Base-by-base conservation (phyloP, 257 asterid genomes). In the Fraxinus anomala region DNA sequence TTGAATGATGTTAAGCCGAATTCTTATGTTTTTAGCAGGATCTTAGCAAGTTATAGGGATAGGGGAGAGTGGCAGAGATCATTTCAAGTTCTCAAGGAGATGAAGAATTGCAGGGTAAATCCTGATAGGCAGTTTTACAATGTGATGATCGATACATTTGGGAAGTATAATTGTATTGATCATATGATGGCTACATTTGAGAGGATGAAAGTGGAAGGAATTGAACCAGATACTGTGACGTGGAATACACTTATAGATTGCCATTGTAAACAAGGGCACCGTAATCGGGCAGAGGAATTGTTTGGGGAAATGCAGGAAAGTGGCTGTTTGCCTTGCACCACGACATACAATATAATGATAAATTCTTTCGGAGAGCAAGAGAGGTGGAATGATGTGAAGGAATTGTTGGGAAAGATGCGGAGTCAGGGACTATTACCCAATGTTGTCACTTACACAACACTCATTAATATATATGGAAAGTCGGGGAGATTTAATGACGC, bases 31-130 rank as follows among this genome's bases (percentile, higher is more conserved):
- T 95, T 95, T 78, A 83, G 90, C 80, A 83, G 98, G 83, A 92
- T 95, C 61, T 88, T 95, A 83, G 90, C 97, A 31, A 82, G 88
- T 81, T 95, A 88, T 79, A 88, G 99, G 78, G 97, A 95, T 78
- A 88, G 89, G 72, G 99, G 99, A 63, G 98, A 95, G 86, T 95
- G 99, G 99, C 98, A 92, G 82, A 92, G 88, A 75, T 89, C 98
- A 0, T 92, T 95, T 86, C 96, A 95, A 84, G 98, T 92, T 78
- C 93, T 95, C 56, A 93, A 89, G 84, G 99, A 95, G 87, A 95
- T 95, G 99, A 91, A 84, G 84, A 87, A 75, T 67, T 86, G 85
- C 51, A 97, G 99, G 89, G 90, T 93, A 54, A 79, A 33, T 68
- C 98, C 99, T 0, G 92, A 93, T 79, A 84, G 94, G 26, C 96